A percentile compares a stretch with the other conserved stretches of the same genome.
phyloP scores from a whole-genome alignment of 495 filamentous ascomycete species.

The Trichoderma erinaceum region DNA sequence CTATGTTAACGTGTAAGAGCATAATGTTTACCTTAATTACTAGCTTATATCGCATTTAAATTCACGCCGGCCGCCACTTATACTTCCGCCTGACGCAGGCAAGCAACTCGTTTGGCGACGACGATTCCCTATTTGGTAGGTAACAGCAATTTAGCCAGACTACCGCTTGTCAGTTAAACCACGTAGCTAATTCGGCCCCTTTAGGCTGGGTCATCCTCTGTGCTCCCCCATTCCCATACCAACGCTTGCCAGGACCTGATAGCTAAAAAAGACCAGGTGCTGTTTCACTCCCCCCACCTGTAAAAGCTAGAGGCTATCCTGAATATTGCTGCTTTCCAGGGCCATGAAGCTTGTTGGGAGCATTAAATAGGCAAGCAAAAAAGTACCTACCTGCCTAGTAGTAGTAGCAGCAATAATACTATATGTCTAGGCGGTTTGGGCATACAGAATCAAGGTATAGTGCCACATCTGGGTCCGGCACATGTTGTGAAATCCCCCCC shows the following conservation, averaged over 20 bases:
- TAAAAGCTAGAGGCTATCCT: neutral
- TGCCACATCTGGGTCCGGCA: too few relatives aligned
- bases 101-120: neutral
- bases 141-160: neutral
- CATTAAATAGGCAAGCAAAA: too few relatives aligned
- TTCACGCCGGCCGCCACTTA: neutral
- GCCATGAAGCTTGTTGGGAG: too few relatives aligned
- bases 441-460: too few relatives aligned
- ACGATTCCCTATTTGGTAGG: constrained; percentile 3
- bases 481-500: too few relatives aligned
- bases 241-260: neutral
- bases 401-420: too few relatives aligned
- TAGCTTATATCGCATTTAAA: neutral
- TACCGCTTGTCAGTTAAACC: neutral
- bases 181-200: neutral
- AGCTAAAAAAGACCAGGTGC: neutral
- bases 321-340: neutral
- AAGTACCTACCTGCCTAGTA: too few relatives aligned
- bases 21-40: constrained; percentile 10
- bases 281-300: neutral
- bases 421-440: too few relatives aligned
- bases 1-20: neutral
- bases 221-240: neutral
- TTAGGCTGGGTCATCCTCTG: neutral
- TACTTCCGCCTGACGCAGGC: neutral